Evolutionary conservation across 352 stramenopile species (phyloP), one percentile per base, ranked within the genome.

Genomic region (Thalassiosira hispida): DNA sequence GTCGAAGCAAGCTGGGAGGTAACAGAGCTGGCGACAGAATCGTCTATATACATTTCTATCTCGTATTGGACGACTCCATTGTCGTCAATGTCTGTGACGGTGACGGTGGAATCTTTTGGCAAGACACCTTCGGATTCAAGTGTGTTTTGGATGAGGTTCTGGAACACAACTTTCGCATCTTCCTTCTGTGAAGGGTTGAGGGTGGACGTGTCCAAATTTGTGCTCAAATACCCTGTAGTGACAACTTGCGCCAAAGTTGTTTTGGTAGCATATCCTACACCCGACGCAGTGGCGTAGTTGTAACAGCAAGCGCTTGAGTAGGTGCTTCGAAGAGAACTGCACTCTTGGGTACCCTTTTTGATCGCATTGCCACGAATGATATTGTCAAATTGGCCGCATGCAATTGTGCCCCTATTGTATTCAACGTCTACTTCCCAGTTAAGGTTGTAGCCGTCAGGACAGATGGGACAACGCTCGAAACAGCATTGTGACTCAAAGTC

Each of bases 381-480:
- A n/a, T 20, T 53, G 69, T 84, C 81, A 60, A 87, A 82, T 72
- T 87, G 52, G 51, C 81, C 81, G 53, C 81, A 87, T 16, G 81
- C 57, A 62, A 87, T 82, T 16, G 35, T 72, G 22, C 60, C 59
- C 49, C 56, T 80, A 51, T 87, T 80, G 60, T 84, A 87, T 65
- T 87, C 81, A 46, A 87, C 68, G 61, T 84, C 68, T 14, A 82
- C 75, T 67, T 84, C 81, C 81, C 81, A 87, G 29, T 79, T 87
- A n/a, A 87, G 62, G 44, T 87, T 84, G 56, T 60, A 87, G 42
- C 81, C 81, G 22, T 78, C 69, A 44, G 81, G 75, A 40, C 79
- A 86, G 38, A 86, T 68, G n/a, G 73, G 40, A 59, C 79, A 86
- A 14, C 40, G 73, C 23, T 79, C 73, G 33, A 77, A 86, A 31